Conservation (phyloP, 2,329 filamentous ascomycete species). For the Aspergillus brasiliensis region DNA sequence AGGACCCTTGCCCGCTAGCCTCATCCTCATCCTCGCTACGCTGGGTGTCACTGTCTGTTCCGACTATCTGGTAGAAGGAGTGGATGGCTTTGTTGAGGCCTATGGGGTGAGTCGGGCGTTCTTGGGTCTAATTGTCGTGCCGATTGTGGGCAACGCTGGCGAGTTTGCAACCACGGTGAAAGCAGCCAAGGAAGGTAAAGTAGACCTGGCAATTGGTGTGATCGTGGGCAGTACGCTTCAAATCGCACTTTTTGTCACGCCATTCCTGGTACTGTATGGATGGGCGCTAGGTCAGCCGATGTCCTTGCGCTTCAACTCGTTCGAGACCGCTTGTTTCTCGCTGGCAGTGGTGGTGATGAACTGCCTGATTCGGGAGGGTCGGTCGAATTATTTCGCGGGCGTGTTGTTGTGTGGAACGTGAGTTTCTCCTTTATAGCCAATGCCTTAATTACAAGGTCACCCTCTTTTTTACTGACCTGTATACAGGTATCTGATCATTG, state of each 20-base stretch:
- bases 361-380: slow-evolving; percentile 22
- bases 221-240: slow-evolving; percentile 58
- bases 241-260: slow-evolving; percentile 59
- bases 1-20: slow-evolving; percentile 17
- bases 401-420: slow-evolving; percentile 23
- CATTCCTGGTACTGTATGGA: slow-evolving; percentile 59
- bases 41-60: slow-evolving; percentile 23
- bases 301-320: slow-evolving; percentile 29
- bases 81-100: slow-evolving; percentile 56
- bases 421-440: too few species aligned
- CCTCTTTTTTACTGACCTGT: slow-evolving; percentile 8
- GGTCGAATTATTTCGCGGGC: slow-evolving; percentile 24
- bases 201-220: slow-evolving; percentile 59
- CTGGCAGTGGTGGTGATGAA: slow-evolving; percentile 25
- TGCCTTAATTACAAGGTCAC: too few species aligned
- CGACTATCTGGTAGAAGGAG: slow-evolving; percentile 53
- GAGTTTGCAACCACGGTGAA: slow-evolving; percentile 59
- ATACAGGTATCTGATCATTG: slow-evolving; percentile 21
- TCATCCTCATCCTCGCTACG: slow-evolving; percentile 21
- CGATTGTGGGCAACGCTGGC: slow-evolving; percentile 60
- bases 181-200: slow-evolving; percentile 59
- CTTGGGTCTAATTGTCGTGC: slow-evolving; percentile 58
- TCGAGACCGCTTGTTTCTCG: slow-evolving; percentile 23
- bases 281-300: slow-evolving; percentile 57
- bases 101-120: slow-evolving; percentile 58